These are phyloP conservation scores for Penicillium sp. DNA, from an alignment of 2,329 filamentous ascomycete species.

Conservation along the genomic window DNA sequence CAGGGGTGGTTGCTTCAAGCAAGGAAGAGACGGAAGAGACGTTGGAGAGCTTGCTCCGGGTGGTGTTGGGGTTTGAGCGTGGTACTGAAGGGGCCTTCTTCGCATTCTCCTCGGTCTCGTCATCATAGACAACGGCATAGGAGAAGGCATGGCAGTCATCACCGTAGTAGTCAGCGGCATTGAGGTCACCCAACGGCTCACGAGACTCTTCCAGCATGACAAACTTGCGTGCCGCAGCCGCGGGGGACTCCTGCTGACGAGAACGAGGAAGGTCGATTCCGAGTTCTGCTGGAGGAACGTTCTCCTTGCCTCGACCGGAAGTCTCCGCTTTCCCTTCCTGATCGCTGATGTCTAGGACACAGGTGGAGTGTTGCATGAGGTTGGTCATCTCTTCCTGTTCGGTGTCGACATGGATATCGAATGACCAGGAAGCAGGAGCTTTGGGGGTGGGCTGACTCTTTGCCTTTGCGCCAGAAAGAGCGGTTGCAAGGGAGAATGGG, in stretches of 20 bases:
- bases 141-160: constrained; percentile 56
- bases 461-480: too few relatives aligned
- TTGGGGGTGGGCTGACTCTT: constrained; percentile 48
- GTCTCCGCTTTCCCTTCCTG: constrained; percentile 58
- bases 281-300: constrained; percentile 62
- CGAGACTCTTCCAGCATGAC: constrained; percentile 58
- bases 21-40: too few relatives aligned
- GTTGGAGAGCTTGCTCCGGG: too few relatives aligned
- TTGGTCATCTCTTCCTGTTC: constrained; percentile 86
- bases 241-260: constrained; percentile 16
- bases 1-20: too few relatives aligned
- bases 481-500: constrained; percentile 77
- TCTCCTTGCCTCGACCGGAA: constrained; percentile 76
- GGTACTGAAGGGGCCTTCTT: too few relatives aligned
- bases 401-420: constrained; percentile 89
- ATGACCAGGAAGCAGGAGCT: constrained; percentile 58
- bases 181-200: constrained; percentile 58
- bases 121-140: constrained; percentile 56
- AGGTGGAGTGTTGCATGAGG: constrained; percentile 81
- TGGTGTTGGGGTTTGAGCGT: too few relatives aligned
- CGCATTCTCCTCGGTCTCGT: too few relatives aligned
- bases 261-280: constrained; percentile 52
- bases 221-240: constrained; percentile 35
- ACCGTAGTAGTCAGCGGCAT: constrained; percentile 59
- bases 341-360: constrained; percentile 76